A percentile compares a stretch with the other conserved stretches of the same genome.
These are phyloP conservation scores for Agastache rugosa DNA, from an alignment of 257 asterid species.

Conservation along the genomic window DNA sequence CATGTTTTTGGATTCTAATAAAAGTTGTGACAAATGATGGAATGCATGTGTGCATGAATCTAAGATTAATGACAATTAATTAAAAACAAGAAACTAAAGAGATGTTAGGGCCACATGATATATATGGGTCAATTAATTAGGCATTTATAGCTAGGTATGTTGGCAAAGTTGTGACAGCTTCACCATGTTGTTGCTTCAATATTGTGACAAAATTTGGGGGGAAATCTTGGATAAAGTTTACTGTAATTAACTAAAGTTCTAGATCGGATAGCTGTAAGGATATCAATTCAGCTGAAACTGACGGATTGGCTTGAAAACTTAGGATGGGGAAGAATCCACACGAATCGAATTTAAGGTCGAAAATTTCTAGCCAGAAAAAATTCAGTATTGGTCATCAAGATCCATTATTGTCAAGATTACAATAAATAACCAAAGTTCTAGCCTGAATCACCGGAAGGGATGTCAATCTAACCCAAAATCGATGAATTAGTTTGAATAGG, in stretches of 20 bases:
- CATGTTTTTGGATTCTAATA: constrained; percentile 14
- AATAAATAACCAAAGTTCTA: not conserved
- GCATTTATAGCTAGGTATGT: constrained; percentile 30
- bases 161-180: constrained; percentile 41
- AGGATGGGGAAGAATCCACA: no score
- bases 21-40: constrained; percentile 5
- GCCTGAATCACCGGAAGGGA: no score
- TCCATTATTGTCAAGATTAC: not conserved
- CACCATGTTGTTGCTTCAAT: constrained; percentile 14
- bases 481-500: no score
- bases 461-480: no score
- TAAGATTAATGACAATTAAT: constrained; percentile 16
- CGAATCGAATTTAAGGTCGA: no score
- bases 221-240: not conserved
- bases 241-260: not conserved
- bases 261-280: no score
- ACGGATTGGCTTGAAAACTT: no score
- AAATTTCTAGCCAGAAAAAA: no score
- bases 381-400: not conserved
- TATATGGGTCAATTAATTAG: constrained; percentile 6
- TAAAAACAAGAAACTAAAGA: not conserved
- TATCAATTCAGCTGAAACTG: no score
- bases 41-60: constrained; percentile 40
- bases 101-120: constrained; percentile 3
- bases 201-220: not conserved